Evolutionary conservation across 148 eudicot genomes (phyloP), one percentile per base, ranked within the genome.

Genomic region (Rhododendron ovatum): DNA sequence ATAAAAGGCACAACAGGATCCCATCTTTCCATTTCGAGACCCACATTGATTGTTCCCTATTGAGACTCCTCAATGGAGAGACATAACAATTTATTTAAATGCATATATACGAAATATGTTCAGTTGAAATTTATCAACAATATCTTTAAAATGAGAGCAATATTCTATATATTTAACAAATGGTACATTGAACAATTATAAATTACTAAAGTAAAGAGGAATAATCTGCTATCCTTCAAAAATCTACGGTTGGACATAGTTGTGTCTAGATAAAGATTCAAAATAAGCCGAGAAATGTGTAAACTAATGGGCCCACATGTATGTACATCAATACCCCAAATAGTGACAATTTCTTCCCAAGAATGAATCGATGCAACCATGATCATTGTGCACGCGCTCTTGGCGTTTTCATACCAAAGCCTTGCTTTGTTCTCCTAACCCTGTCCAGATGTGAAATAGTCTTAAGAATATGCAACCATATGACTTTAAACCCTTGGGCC

Each of bases 391-490:
- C 83, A 53, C 77, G 61, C 9, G 88, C 57, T 83, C 86, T 92
- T 13, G 96, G 97, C 43, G 90, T 86, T 84, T 89, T 93, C 98
- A 96, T 94, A 28, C 98, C 98, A 88, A 94, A 96, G 82, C 98
- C 98, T 82, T 90, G 91, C 86, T 87, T 92, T 20, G 84, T 87
- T 84, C 39, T 92, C 89, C 93, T 95, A 50, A 96, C 93, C 92
- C 98, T 94, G 98, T 50, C 80, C 33, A 63, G 8, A 8, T 26
- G 30, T 26, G 74, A 67, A 37, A 71, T 28, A 45, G n/a, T 81
- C 74, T 41, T 41, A 74, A 33, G 35, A 82, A 74, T 65, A 35
- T 9, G 9, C 39, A 10, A 4, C 26, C 12, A 65, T 12, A 28
- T 47, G 30, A 50, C 28, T 26, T 75, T 47, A 45, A 75, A 41